Evolutionary conservation across 1,139 yeast genomes (phyloP).

Genomic region (Diutina ranongensis): DNA sequence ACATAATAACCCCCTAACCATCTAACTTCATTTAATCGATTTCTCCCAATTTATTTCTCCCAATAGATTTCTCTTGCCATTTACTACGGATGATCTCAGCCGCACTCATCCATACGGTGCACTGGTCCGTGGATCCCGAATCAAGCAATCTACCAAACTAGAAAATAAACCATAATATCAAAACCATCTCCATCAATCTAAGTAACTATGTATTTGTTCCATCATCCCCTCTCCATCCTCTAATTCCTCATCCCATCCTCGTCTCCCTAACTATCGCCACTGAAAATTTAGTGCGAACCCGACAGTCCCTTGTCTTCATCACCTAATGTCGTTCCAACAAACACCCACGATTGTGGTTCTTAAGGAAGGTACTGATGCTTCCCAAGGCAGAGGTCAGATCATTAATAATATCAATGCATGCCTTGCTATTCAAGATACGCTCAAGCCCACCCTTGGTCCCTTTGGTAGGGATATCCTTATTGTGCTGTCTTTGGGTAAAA

Average conservation of each 20-base stretch:
- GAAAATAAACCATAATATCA: not conserved
- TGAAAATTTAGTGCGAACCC: slow-evolving; percentile 4
- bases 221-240: too few relatives aligned
- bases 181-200: not conserved
- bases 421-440: slow-evolving; percentile 90
- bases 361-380: slow-evolving; percentile 94
- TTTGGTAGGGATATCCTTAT: slow-evolving; percentile 91
- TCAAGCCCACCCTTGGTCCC: slow-evolving; percentile 93
- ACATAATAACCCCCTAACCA: too few relatives aligned
- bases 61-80: too few relatives aligned
- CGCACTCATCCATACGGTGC: too few relatives aligned
- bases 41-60: too few relatives aligned
- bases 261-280: not conserved
- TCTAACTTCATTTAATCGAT: too few relatives aligned
- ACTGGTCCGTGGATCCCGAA: too few relatives aligned
- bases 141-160: not conserved
- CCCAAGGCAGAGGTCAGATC: slow-evolving; percentile 94
- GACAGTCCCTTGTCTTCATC: not conserved
- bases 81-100: too few relatives aligned
- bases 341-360: slow-evolving; percentile 95
- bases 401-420: slow-evolving; percentile 94
- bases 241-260: too few relatives aligned
- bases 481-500: slow-evolving; percentile 70
- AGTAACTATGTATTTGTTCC: too few relatives aligned
- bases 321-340: slow-evolving; percentile 22